Conservation (phyloP, 257 asterid genomes). For the Parsonsia alboflavescens region DNA sequence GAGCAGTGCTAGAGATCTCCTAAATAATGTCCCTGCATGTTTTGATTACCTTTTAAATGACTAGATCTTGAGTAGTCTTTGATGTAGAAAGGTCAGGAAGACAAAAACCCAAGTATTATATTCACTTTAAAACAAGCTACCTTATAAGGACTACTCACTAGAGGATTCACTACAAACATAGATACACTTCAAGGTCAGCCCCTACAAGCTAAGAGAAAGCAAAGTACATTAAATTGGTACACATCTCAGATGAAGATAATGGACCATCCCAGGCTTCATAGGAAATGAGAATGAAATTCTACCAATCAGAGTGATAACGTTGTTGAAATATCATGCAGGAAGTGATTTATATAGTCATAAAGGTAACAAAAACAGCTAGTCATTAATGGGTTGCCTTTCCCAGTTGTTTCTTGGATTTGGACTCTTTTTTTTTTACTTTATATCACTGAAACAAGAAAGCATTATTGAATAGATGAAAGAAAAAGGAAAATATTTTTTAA, state of each 20-base stretch:
- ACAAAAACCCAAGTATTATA: constrained; percentile 6
- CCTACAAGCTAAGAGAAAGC: not conserved
- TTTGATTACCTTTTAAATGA: constrained; percentile 7
- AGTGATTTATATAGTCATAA: constrained; percentile 9
- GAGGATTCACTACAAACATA: not conserved
- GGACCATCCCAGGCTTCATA: not conserved
- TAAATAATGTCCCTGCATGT: constrained; percentile 2
- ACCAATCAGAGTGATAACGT: not conserved
- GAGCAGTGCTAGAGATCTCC: constrained; percentile 9
- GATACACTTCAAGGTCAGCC: not conserved
- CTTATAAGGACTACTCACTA: constrained; percentile 3
- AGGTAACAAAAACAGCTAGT: not conserved
- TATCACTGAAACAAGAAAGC: not conserved
- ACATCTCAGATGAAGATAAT: not conserved
- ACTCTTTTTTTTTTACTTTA: not conserved
- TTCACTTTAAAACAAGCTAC: constrained; percentile 6
- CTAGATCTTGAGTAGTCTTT: not conserved
- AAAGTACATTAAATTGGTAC: not conserved
- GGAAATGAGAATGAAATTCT: not conserved
- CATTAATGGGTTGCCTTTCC: constrained; percentile 15
- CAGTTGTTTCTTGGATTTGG: constrained; percentile 24
- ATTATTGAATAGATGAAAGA: constrained; percentile 1
- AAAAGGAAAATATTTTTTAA: not conserved
- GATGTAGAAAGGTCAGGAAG: constrained; percentile 15
- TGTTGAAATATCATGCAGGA: constrained; percentile 14